Conservation (phyloP, 2,329 filamentous ascomycete species). For the Aspergillus caelatus region DNA sequence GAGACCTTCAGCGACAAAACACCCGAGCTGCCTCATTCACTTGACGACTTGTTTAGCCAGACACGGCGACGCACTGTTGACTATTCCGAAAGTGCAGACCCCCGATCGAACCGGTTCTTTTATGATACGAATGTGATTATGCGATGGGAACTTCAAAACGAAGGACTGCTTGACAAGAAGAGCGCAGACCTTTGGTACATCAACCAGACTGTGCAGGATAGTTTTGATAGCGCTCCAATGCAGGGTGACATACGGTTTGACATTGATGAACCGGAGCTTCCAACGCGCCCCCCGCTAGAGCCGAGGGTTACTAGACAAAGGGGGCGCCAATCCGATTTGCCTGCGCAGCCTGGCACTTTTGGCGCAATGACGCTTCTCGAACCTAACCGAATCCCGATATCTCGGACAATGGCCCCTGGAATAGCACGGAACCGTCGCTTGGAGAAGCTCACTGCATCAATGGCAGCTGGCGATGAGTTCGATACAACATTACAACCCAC, state of each 20-base stretch:
- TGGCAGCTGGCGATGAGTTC: conserved; percentile 12
- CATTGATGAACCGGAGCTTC: conserved; percentile 21
- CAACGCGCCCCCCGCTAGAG: neutral
- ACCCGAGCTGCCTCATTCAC: conserved; percentile 24
- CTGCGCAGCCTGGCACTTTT: neutral
- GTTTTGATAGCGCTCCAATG: conserved; percentile 36
- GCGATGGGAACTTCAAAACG: conserved; percentile 41
- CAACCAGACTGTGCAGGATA: conserved; percentile 37
- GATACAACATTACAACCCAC: conserved; percentile 10
- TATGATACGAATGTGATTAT: conserved; percentile 35
- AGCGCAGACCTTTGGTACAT: conserved; percentile 36
- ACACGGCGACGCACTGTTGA: conserved; percentile 18
- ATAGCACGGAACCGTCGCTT: conserved; percentile 29
- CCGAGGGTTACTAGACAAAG: conserved; percentile 14
- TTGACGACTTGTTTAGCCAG: conserved; percentile 35
- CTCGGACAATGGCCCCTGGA: neutral
- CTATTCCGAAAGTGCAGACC: conserved; percentile 25
- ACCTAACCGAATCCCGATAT: neutral
- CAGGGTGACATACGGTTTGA: conserved; percentile 39
- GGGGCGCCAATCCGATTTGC: neutral
- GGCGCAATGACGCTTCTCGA: neutral
- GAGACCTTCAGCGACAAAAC: conserved; percentile 1
- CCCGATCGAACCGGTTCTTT: conserved; percentile 29
- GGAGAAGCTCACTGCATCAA: conserved; percentile 27
- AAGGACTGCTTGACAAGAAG: conserved; percentile 30